These are phyloP conservation scores for Monosporascus sp. DNA, from an alignment of 2,329 filamentous ascomycete species.

Conservation along the genomic window DNA sequence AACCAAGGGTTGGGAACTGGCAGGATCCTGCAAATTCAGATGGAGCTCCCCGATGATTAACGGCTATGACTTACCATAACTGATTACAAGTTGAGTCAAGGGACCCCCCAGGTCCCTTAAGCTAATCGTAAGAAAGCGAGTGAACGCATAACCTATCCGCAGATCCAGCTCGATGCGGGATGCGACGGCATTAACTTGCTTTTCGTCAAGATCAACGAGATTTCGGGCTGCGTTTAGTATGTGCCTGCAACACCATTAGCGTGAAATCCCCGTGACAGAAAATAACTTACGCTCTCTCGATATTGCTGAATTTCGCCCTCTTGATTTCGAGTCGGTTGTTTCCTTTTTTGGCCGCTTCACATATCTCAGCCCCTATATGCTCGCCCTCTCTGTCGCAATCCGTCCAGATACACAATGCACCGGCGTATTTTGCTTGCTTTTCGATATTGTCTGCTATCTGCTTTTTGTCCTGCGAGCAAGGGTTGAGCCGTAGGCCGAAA, in stretches of 20 bases:
- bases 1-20: slow-evolving; percentile 93
- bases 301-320: slow-evolving; percentile 90
- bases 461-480: slow-evolving; percentile 60
- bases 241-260: slow-evolving; percentile 52
- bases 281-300: slow-evolving; percentile 71
- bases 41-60: slow-evolving; percentile 8
- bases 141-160: slow-evolving; percentile 88
- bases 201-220: slow-evolving; percentile 75
- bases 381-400: slow-evolving; percentile 98
- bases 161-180: slow-evolving; percentile 90
- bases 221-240: slow-evolving; percentile 77
- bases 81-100: slow-evolving; percentile 63
- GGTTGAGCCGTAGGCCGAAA: slow-evolving; percentile 10
- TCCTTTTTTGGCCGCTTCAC: slow-evolving; percentile 68
- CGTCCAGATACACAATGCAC: slow-evolving; percentile 90
- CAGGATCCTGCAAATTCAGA: slow-evolving; percentile 62
- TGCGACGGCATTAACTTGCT: slow-evolving; percentile 80
- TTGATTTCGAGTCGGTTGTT: slow-evolving; percentile 75
- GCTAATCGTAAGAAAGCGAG: slow-evolving; percentile 75
- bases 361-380: slow-evolving; percentile 89
- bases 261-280: slow-evolving; percentile 5
- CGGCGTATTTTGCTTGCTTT: slow-evolving; percentile 66
- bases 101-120: slow-evolving; percentile 68
- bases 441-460: slow-evolving; percentile 81
- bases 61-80: slow-evolving; percentile 60